Evolutionary conservation across 352 stramenopile species (phyloP), one percentile per base, ranked within the genome.

Genomic region (Globisporangium alternatum): DNA sequence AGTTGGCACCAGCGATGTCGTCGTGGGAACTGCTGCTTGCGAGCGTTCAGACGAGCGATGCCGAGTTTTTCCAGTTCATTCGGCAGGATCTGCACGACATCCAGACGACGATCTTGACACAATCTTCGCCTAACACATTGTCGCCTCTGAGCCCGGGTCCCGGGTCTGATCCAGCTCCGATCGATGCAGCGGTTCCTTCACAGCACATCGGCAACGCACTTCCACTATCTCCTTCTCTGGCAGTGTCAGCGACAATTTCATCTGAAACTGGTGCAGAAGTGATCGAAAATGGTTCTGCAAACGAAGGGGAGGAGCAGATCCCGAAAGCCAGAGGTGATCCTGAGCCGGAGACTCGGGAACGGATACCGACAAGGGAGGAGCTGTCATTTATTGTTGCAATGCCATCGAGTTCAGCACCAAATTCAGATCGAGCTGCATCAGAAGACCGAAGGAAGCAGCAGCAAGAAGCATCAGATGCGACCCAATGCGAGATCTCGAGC

Each of bases 61-160:
- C 67, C 2, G 68, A 79, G 2, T 82, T 84, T 28, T 89, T 84
- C 41, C 52, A 67, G 22, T 71, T 66, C 35, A 72, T 70, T 31
- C 56, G 60, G 3, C 56, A 71, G 54, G 69, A 76, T 10, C 60
- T 82, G 19, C 19, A 67, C 9, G 64, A 80, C 7, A 64, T 81
- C 53, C 68, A 72, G 30, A 56, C 60, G 21, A 72, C 54, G 0
- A 60, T 80, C 7, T 56, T 70, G 39, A 33, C 19, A 5, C 12
- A 17, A 49, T 30, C 57, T 56, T 4, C 41, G 10, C 1, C 19
- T 2, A 7, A 12, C 25, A 5, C 13, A 9, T 25, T 2, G 2
- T 17, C 13, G 7, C 8, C 45, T 4, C 8, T 31, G 30, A 13
- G 9, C 2, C 33, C 33, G 19, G 28, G 2, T 12, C 12, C 21